Evolutionary conservation across 2,329 filamentous ascomycete species (phyloP).

Genomic region (Fusarium pininemorale): DNA sequence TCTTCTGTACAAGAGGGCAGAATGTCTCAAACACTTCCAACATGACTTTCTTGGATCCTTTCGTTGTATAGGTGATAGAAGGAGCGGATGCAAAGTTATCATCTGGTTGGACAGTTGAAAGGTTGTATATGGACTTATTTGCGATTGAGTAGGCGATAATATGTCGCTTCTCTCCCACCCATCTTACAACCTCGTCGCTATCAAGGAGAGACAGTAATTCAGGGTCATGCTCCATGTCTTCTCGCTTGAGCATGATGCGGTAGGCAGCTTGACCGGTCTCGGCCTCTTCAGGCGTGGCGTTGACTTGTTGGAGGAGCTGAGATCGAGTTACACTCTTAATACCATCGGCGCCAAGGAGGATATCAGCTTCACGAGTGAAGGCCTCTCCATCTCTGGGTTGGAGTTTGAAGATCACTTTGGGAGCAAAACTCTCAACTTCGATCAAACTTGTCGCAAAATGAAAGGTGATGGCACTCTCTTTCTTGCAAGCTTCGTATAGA

Average conservation of each 20-base stretch:
- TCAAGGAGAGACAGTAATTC: constrained; percentile 70
- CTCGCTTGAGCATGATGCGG: constrained; percentile 60
- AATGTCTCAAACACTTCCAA: constrained; percentile 67
- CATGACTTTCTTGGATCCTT: constrained; percentile 69
- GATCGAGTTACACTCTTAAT: constrained; percentile 59
- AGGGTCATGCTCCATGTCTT: constrained; percentile 71
- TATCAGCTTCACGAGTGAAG: constrained; percentile 50
- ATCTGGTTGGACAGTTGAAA: constrained; percentile 70
- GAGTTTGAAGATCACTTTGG: constrained; percentile 34
- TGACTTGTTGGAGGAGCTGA: constrained; percentile 62
- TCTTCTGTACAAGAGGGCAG: constrained; percentile 66
- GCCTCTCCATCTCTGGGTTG: constrained; percentile 31
- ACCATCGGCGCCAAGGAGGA: constrained; percentile 63
- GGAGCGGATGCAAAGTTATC: constrained; percentile 60
- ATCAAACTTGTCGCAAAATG: constrained; percentile 59
- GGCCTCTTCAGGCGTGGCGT: constrained; percentile 55
- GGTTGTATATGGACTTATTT: constrained; percentile 71
- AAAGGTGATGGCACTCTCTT: constrained; percentile 71
- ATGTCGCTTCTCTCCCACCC: constrained; percentile 73
- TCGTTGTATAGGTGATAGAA: constrained; percentile 69
- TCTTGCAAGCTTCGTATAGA: constrained; percentile 74
- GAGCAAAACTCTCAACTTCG: constrained; percentile 37
- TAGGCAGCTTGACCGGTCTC: constrained; percentile 64
- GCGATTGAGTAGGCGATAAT: constrained; percentile 74
- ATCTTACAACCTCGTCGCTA: constrained; percentile 65